Evolutionary conservation across 1,139 yeast species (phyloP), one percentile per base, ranked within the genome.

Genomic region (Geotrichum histeridarum): DNA sequence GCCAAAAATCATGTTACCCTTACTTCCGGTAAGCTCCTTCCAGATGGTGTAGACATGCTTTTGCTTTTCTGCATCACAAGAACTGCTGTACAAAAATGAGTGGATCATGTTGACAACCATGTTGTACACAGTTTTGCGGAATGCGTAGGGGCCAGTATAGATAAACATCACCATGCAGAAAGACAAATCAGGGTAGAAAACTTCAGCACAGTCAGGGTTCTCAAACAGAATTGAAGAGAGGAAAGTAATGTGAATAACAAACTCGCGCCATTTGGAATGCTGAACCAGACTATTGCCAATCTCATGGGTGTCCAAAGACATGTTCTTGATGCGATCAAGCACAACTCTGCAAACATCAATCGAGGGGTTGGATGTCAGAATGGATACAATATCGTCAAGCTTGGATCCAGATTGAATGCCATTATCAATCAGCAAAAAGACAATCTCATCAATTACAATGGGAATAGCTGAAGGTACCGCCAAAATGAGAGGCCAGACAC

Each of bases 141-240:
- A 77, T 48, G 84, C 86, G 50, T 82, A 73, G 8, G 87, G 83
- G 2, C 88, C 87, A 57, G 83, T 79, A 70, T 87, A 94, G 64
- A 88, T 80, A 65, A 86, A 79, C 48, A 87, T 75, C 0, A 94
- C 79, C 33, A 86, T 79, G 57, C 86, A 74, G 64, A 83, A 83
- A 58, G 86, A 77, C 1, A 87, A 77, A 63, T 89, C 96, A 3
- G 94, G 86, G 57, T 88, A 71, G 65, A 78, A 87, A 67, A 81
- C 74, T 56, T 85, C 83, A 4, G 87, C 83, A 61, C 83, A 76
- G 32, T 78, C 71, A 49, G 82, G 76, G 0, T 91, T 81, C 66
- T 87, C 93, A 72, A 88, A 89, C 59, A 88, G 82, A 46, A 87
- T 68, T 6, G 85, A 80, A 2, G 86, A 79, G 53, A 86, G 75